Conservation (phyloP, 805 yeast species). For the Metschnikowia lachancei region DNA sequence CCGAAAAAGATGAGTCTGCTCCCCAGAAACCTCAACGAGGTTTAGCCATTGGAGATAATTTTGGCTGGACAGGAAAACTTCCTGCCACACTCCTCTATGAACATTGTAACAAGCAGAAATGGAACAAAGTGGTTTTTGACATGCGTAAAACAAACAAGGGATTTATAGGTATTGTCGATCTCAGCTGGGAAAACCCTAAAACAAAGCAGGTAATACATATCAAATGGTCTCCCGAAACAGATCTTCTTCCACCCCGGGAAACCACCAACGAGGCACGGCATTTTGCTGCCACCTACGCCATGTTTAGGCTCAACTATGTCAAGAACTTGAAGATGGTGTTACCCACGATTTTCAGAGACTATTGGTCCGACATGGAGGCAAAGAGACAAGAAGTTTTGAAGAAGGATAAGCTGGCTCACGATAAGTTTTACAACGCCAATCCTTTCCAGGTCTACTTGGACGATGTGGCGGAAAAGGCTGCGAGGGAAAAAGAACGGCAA, state of each 20-base stretch:
- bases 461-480: constrained; percentile 44
- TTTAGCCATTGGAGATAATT: constrained; percentile 48
- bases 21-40: constrained; percentile 39
- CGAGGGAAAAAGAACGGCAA: constrained; percentile 46
- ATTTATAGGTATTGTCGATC: constrained; percentile 58
- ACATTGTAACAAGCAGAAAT: constrained; percentile 79
- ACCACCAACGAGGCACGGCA: constrained; percentile 90
- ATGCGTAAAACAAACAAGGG: constrained; percentile 53
- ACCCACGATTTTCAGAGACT: constrained; percentile 74
- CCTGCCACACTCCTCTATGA: constrained; percentile 87
- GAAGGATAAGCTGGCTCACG: constrained; percentile 47
- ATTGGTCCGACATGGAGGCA: constrained; percentile 73
- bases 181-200: constrained; percentile 78
- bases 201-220: constrained; percentile 64
- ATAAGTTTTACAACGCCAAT: constrained; percentile 57
- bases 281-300: constrained; percentile 82
- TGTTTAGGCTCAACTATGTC: constrained; percentile 74
- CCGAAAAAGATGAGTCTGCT: constrained; percentile 6
- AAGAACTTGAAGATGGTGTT: constrained; percentile 84
- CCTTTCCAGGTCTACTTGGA: constrained; percentile 75
- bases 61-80: constrained; percentile 92
- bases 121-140: constrained; percentile 84
- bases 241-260: constrained; percentile 59
- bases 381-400: constrained; percentile 51
- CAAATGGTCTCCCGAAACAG: constrained; percentile 50